These are phyloP conservation scores for Nicotiana paniculata DNA, from an alignment of 257 asterid genomes.

Conservation along the genomic window DNA sequence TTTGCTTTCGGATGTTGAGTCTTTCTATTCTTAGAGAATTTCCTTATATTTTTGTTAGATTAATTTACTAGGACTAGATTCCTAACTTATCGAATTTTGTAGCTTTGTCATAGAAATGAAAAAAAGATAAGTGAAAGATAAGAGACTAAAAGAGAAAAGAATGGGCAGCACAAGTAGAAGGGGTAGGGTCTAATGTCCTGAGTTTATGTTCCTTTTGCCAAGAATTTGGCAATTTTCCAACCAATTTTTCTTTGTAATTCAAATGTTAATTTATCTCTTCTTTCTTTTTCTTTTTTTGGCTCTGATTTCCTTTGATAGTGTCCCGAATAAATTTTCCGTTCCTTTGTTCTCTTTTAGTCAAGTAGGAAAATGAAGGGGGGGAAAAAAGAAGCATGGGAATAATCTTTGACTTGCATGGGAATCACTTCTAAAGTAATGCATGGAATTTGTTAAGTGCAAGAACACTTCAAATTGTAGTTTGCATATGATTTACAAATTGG, in stretches of 20 bases:
- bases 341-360: neutral
- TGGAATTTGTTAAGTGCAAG: neutral
- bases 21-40: neutral
- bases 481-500: too few species aligned
- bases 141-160: neutral
- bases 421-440: neutral
- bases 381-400: neutral
- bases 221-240: slow-evolving; percentile 32
- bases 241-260: slow-evolving; percentile 10
- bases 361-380: neutral
- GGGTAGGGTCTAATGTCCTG: slow-evolving; percentile 22
- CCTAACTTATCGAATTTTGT: slow-evolving; percentile 46
- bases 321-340: neutral
- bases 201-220: slow-evolving; percentile 29
- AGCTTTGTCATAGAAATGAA: slow-evolving; percentile 9
- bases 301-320: neutral
- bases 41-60: neutral
- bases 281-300: neutral
- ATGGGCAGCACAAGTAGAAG: slow-evolving; percentile 7
- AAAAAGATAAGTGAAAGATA: neutral
- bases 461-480: neutral
- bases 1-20: neutral
- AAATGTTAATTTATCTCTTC: neutral
- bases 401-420: neutral
- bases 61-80: slow-evolving; percentile 22